A percentile compares a stretch with the other conserved stretches of the same genome.
phyloP scores from a whole-genome alignment of 2,329 filamentous ascomycete species.

The Penicillium fuscoglaucum region DNA sequence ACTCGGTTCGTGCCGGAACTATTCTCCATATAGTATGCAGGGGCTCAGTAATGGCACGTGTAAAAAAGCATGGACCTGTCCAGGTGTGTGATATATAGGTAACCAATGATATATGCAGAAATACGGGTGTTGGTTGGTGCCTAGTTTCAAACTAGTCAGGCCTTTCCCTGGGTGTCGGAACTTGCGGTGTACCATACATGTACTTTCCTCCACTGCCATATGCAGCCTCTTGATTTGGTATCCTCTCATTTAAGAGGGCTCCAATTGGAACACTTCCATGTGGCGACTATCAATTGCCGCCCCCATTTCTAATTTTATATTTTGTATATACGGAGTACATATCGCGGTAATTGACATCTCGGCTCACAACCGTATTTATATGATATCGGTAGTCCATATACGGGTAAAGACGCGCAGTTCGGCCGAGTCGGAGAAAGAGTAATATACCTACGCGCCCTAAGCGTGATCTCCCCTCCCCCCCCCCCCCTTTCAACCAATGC shows the following conservation, averaged over 20 bases:
- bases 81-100: too few relatives aligned
- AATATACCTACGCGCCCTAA: not conserved
- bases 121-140: not conserved
- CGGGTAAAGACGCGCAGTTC: not conserved
- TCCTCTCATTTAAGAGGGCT: not conserved
- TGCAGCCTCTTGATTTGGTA: not conserved
- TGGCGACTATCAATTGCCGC: not conserved
- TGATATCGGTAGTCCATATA: not conserved
- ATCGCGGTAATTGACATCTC: not conserved
- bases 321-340: not conserved
- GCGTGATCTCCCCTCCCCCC: not conserved
- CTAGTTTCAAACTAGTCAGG: not conserved
- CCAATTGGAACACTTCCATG: not conserved
- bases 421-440: not conserved
- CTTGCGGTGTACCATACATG: not conserved
- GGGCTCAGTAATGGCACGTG: not conserved
- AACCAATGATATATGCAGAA: not conserved
- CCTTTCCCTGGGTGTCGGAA: not conserved
- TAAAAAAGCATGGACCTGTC: not conserved
- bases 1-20: constrained; percentile 10
- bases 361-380: not conserved
- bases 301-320: not conserved
- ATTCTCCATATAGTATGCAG: constrained; percentile 4
- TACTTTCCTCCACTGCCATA: not conserved
- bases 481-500: not conserved